Evolutionary conservation across 2,329 filamentous ascomycete genomes (phyloP).

Genomic region (Pyricularia sp.): DNA sequence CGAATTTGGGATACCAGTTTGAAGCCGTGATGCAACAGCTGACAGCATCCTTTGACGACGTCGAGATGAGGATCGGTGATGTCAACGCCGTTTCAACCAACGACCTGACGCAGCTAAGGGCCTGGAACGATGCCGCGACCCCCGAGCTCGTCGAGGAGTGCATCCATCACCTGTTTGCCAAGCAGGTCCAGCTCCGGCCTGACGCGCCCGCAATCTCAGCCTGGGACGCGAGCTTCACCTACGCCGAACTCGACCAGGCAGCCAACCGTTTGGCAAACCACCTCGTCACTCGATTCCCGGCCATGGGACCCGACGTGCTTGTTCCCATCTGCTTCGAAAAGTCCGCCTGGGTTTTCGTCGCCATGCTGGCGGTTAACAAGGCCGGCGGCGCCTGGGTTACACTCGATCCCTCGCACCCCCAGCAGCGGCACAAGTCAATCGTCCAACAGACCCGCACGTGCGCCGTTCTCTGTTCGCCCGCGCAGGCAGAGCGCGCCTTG

Average conservation of each 20-base stretch:
- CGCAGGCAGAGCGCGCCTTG: slow-evolving; percentile 10
- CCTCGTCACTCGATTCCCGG: slow-evolving; percentile 20
- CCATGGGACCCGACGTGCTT: slow-evolving; percentile 26
- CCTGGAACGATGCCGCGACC: neutral
- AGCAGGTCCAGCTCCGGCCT: slow-evolving; percentile 8
- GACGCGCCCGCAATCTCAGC: slow-evolving; percentile 30
- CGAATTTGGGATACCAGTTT: neutral
- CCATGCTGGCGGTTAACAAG: slow-evolving; percentile 14
- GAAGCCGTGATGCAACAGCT: neutral
- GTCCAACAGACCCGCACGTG: slow-evolving; percentile 12
- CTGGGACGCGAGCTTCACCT: slow-evolving; percentile 39
- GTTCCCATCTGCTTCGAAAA: slow-evolving; percentile 25
- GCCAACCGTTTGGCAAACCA: slow-evolving; percentile 31
- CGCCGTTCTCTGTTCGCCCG: slow-evolving; percentile 9
- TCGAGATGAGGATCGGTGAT: slow-evolving; percentile 1
- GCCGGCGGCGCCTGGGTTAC: slow-evolving; percentile 14
- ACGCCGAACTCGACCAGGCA: slow-evolving; percentile 30
- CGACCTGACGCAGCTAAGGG: neutral
- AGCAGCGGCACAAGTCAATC: slow-evolving; percentile 10
- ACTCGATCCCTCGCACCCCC: slow-evolving; percentile 14
- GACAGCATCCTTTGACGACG: neutral
- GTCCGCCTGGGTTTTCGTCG: slow-evolving; percentile 13
- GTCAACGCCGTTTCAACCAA: slow-evolving; percentile 4
- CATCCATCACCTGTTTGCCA: neutral
- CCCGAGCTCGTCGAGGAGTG: slow-evolving; percentile 7